These are phyloP conservation scores for Volvox africanus DNA, from an alignment of 139 green algal species.

Conservation along the genomic window DNA sequence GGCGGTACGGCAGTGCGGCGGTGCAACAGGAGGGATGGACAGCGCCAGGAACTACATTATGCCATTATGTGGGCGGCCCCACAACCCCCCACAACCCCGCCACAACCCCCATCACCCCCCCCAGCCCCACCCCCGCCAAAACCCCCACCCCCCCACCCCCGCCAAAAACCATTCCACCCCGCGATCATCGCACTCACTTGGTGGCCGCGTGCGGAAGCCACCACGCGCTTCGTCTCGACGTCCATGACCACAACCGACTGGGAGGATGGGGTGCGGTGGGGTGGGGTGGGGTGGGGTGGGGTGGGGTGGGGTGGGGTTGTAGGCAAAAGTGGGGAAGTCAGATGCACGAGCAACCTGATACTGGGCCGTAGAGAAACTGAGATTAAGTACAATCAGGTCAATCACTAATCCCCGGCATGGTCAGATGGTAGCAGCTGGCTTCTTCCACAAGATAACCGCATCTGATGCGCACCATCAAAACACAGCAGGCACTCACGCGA, in stretches of 20 bases:
- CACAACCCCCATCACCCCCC: background rate
- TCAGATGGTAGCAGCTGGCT: too few relatives aligned
- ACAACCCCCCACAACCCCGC: background rate
- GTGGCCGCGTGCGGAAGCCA: slow-evolving; percentile 31
- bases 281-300: background rate
- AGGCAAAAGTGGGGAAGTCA: too few relatives aligned
- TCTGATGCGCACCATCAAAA: too few relatives aligned
- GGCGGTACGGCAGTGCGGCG: background rate
- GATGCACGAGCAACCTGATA: too few relatives aligned
- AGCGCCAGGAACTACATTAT: background rate
- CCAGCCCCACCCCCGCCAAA: background rate
- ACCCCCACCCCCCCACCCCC: background rate
- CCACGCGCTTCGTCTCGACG: slow-evolving; percentile 64
- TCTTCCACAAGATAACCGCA: too few relatives aligned
- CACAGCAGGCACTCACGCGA: too few relatives aligned
- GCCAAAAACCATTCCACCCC: background rate
- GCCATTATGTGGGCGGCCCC: background rate
- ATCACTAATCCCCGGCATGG: too few relatives aligned
- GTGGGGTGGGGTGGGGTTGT: too few relatives aligned
- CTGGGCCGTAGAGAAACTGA: too few relatives aligned
- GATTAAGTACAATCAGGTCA: too few relatives aligned
- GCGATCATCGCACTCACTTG: background rate
- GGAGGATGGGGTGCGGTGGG: slow-evolving; percentile 14
- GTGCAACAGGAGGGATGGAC: too few relatives aligned
- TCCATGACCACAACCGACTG: slow-evolving; percentile 86